A percentile compares a stretch with the other conserved stretches of the same genome.
These are phyloP conservation scores for Diaporthe helianthi DNA, from an alignment of 2,329 filamentous ascomycete species.

Conservation along the genomic window DNA sequence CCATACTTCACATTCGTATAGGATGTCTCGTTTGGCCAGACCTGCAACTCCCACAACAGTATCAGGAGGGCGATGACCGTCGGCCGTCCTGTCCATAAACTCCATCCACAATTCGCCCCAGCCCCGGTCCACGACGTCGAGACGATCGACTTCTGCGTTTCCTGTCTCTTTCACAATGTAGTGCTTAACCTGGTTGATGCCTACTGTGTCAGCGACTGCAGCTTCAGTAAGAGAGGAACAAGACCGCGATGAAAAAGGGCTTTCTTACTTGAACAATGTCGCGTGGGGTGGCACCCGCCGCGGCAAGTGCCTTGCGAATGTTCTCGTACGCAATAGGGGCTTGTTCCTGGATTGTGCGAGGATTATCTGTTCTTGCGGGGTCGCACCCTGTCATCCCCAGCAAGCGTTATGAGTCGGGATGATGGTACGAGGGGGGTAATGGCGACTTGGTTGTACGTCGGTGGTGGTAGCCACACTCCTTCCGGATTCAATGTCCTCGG, in stretches of 20 bases:
- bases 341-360: constrained; percentile 23
- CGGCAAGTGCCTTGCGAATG: constrained; percentile 22
- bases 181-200: constrained; percentile 25
- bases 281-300: constrained; percentile 27
- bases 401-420: constrained; percentile 29
- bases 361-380: constrained; percentile 28
- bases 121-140: constrained; percentile 29
- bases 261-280: constrained; percentile 29
- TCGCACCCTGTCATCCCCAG: constrained; percentile 30
- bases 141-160: constrained; percentile 18
- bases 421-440: constrained; percentile 26
- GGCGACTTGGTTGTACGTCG: constrained; percentile 29
- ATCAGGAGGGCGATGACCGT: constrained; percentile 29
- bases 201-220: neutral
- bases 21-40: constrained; percentile 23
- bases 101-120: constrained; percentile 29
- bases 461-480: constrained; percentile 25
- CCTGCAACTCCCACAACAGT: constrained; percentile 27
- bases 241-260: neutral
- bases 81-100: constrained; percentile 27
- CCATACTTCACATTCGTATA: constrained; percentile 31
- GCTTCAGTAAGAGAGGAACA: neutral
- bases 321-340: constrained; percentile 27
- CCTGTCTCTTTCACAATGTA: constrained; percentile 31
- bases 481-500: constrained; percentile 28